These are phyloP conservation scores for Leccinum longicurvipes DNA, from an alignment of 768 basidiomycete genomes.

Conservation along the genomic window DNA sequence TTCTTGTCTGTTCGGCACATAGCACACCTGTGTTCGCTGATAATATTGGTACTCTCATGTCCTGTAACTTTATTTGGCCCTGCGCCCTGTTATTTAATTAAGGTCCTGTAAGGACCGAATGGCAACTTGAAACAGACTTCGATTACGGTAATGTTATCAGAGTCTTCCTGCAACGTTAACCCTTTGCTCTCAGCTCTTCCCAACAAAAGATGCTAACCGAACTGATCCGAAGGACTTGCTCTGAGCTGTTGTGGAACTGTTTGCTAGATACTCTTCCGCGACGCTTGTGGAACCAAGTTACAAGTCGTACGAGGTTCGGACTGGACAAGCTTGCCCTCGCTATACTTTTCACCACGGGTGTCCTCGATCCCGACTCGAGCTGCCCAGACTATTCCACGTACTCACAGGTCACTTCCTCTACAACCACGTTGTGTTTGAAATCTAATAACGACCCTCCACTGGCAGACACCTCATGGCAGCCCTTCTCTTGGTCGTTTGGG, in stretches of 20 bases:
- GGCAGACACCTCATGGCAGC: conserved; percentile 61
- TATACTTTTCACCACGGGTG: conserved; percentile 19
- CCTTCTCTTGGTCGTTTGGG: conserved; percentile 57
- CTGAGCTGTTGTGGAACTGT: conserved; percentile 2
- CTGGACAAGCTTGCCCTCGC: conserved; percentile 22
- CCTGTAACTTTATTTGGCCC: neutral
- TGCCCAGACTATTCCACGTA: conserved; percentile 65
- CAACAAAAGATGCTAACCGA: conserved; percentile 4
- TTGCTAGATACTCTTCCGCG: conserved; percentile 1
- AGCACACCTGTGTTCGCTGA: conserved; percentile 7
- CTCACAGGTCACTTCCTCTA: conserved; percentile 42
- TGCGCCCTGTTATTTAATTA: neutral
- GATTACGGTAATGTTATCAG: neutral
- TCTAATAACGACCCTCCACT: neutral
- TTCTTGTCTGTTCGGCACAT: conserved; percentile 7
- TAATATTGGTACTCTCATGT: neutral
- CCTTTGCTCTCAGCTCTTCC: neutral
- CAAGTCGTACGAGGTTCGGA: conserved; percentile 17
- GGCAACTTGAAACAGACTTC: too few species aligned
- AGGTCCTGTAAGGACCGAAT: neutral
- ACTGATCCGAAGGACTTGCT: conserved; percentile 7
- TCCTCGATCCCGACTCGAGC: conserved; percentile 24
- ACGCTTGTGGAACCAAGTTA: conserved; percentile 10
- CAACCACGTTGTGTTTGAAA: neutral
- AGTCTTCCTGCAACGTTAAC: neutral